A percentile compares a stretch with the other conserved stretches of the same genome.
phyloP scores from a whole-genome alignment of 768 basidiomycete species.

The Rickenella mellea region DNA sequence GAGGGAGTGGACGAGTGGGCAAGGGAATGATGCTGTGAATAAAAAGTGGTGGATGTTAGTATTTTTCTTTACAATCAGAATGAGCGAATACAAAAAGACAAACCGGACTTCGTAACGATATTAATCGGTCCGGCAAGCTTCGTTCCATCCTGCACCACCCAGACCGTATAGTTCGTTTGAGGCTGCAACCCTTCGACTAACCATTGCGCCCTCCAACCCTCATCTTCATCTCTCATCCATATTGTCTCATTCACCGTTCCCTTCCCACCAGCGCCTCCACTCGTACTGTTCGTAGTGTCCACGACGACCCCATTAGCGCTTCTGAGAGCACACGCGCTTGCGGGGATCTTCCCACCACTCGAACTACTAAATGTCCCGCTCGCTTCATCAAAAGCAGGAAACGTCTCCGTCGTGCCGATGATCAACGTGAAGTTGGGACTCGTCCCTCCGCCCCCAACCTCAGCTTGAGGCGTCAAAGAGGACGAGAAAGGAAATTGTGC shows the following conservation, averaged over 20 bases:
- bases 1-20: slow-evolving; percentile 59
- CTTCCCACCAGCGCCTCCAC: neutral
- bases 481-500: slow-evolving; percentile 39
- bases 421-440: slow-evolving; percentile 46
- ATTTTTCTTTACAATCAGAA: neutral
- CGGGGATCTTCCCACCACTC: slow-evolving; percentile 23
- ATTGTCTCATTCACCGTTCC: slow-evolving; percentile 35
- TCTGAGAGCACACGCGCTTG: slow-evolving; percentile 53
- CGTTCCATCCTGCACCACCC: slow-evolving; percentile 44
- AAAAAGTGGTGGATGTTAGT: neutral
- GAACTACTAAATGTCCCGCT: neutral
- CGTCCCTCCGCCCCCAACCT: slow-evolving; percentile 6
- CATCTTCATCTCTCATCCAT: slow-evolving; percentile 42
- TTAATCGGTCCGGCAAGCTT: slow-evolving; percentile 60
- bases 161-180: slow-evolving; percentile 73
- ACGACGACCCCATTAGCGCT: slow-evolving; percentile 7
- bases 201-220: slow-evolving; percentile 66
- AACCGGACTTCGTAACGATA: slow-evolving; percentile 69
- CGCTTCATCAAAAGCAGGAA: slow-evolving; percentile 21
- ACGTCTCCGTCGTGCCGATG: slow-evolving; percentile 38
- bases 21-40: slow-evolving; percentile 49
- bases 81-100: slow-evolving; percentile 10
- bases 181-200: slow-evolving; percentile 47
- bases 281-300: slow-evolving; percentile 23
- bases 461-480: too few relatives aligned